phyloP scores from a whole-genome alignment of 345 rosid species.

The Eucalyptus sp. region DNA sequence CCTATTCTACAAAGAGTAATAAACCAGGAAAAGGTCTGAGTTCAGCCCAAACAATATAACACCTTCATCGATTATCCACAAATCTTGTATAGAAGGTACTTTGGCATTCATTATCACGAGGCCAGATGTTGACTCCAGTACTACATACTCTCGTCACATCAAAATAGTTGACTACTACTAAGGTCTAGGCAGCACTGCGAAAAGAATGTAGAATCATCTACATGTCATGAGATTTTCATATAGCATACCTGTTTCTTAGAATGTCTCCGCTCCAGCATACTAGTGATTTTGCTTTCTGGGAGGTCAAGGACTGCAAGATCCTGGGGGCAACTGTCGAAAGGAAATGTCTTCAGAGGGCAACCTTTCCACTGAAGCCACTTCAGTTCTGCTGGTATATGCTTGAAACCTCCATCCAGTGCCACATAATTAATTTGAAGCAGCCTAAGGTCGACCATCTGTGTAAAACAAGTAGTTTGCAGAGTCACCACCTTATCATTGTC shows the following conservation, averaged over 20 bases:
- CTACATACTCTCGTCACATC: neutral
- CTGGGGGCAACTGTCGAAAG: slow-evolving; percentile 14
- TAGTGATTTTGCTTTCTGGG: slow-evolving; percentile 37
- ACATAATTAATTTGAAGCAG: slow-evolving; percentile 53
- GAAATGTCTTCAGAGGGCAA: slow-evolving; percentile 35
- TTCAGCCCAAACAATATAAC: neutral
- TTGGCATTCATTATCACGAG: neutral
- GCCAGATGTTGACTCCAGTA: neutral
- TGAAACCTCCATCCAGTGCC: slow-evolving; percentile 36
- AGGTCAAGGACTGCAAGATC: slow-evolving; percentile 66
- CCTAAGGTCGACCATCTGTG: slow-evolving; percentile 37
- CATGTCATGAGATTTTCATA: neutral
- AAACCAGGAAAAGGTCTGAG: neutral
- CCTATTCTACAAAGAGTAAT: neutral
- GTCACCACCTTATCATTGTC: slow-evolving; percentile 2
- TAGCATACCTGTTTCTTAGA: neutral
- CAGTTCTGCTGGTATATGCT: slow-evolving; percentile 31
- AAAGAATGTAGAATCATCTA: neutral
- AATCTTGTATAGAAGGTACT: neutral
- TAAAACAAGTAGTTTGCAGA: slow-evolving; percentile 21
- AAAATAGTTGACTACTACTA: neutral
- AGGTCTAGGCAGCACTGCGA: neutral
- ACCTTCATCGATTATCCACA: neutral
- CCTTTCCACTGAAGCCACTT: slow-evolving; percentile 71
- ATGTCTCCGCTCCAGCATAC: slow-evolving; percentile 4